Base-by-base conservation (phyloP, 495 filamentous ascomycete species). In the Neurospora pannonica region DNA sequence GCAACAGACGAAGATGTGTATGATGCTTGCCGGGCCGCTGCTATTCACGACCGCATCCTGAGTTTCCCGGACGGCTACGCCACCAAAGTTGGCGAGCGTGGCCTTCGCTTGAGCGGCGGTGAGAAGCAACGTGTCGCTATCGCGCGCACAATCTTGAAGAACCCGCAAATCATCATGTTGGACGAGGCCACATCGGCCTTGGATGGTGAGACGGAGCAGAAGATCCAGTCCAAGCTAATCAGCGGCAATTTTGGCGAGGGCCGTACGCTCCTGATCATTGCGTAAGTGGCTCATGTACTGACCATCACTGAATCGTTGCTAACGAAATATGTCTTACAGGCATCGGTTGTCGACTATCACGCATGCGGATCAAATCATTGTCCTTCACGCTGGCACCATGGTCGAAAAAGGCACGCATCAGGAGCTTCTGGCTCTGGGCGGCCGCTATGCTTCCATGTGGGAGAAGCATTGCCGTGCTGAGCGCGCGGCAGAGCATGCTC, bases 71-170 rank as follows among this genome's bases (percentile, higher is more conserved):
- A 99, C 78, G 90, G 91, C 7, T 99, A 99, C 80, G 82, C 91
- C 39, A 97, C 97, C 40, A 95, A 93, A 82, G 96, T 99, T 31
- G 96, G 96, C 76, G 96, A 99, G 82, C 94, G 96, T 69, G 96
- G 96, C 28, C 87, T 98, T 15, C 91, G 95, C 9, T 88, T 99
- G 10, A 97, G 93, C 70, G 96, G 96, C 24, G 96, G 96, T 42
- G 96, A 99, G 84, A 97, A 97, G 82, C 96, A 99, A 82, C 92
- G 96, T 38, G 94, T 98, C 48, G 96, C 96, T 10, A 99, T 99
- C 79, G 97, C 96, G 67, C 91, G 96, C 54, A 97, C 96, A 15
- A 97, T 99, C 73, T 86, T 99, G 71, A 99, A 99, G 82, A 92
- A 97, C 77, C 96, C 96, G 21, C 92, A 92, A 43, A 95, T 99